Base-by-base conservation (phyloP, 2,329 filamentous ascomycete species). In the Penicillium sp. region DNA sequence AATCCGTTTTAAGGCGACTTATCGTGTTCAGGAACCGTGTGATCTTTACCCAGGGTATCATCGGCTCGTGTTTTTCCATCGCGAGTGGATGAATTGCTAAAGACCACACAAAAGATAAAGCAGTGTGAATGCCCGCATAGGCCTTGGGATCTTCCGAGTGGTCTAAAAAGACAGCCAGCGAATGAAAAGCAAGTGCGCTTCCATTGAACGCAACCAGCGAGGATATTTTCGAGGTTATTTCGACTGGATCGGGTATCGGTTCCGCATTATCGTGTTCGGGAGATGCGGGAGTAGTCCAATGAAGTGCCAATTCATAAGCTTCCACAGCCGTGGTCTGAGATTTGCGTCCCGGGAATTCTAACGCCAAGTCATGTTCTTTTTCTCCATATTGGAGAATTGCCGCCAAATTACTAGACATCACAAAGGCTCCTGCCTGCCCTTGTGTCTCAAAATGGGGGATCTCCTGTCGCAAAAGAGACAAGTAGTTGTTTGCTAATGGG, bases 321-420 rank as follows among this genome's bases (percentile, higher is more conserved):
- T 57, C 55, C 34, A 50, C 51, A 21, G 55, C 50, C 16, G 55
- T 61, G 29, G 49, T 55, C 37, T 51, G 42, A 43, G 11, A 33
- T 28, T 44, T 55, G 13, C 16, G 37, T 6, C 59, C 58, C 19
- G 68, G 58, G 9, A 75, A 67, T 43, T 71, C 67, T 14, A 49
- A 49, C 1, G 61, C 58, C 46, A 72, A 58, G 3, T 71, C 57
- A 44, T 67, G 66, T 2, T 77, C 66, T 7, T 76, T 63, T 2
- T 71, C 65, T 1, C 83, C 83, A 60, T 83, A 85, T 48, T 82
- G 78, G 48, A 86, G 78, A 14, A 86, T 73, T 2, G 78, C 77
- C 2, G 82, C 77, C 44, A 84, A 76, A 57, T 85, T 84, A 7
- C 78, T 77, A 6, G 83, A 78, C 2, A 78, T 79, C 11, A 85